Evolutionary conservation across 306 rosid species (phyloP).

Genomic region (Quercus bicolor): DNA sequence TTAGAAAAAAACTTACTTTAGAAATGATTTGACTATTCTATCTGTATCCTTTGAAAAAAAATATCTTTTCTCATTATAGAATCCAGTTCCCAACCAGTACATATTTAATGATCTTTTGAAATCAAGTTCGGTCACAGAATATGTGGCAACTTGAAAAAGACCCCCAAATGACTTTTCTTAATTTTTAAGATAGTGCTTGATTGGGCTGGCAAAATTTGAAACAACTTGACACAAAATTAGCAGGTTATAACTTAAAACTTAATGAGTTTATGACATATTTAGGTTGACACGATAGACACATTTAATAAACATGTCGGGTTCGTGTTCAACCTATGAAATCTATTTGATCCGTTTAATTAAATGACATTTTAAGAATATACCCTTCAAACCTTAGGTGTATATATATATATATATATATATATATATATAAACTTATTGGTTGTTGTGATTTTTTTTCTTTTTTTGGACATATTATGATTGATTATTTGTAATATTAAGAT

Average conservation of each 20-base stretch:
- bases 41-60: neutral
- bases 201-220: no score
- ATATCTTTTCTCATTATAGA: neutral
- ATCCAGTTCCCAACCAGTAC: neutral
- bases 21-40: neutral
- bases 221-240: no score
- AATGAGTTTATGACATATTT: fast-evolving
- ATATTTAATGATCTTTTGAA: neutral
- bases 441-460: no score
- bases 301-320: no score
- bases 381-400: no score
- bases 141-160: neutral
- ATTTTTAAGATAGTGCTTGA: no score
- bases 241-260: fast-evolving
- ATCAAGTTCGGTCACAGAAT: neutral
- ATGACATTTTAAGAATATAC: no score
- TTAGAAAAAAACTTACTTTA: neutral
- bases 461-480: no score
- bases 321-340: fast-evolving
- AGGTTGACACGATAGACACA: fast-evolving
- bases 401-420: no score
- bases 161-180: neutral
- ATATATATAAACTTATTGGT: no score
- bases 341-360: no score
- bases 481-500: no score